These are phyloP conservation scores for Anthracocystis panici-leucophaei DNA, from an alignment of 1,284 basidiomycete species.

Conservation along the genomic window DNA sequence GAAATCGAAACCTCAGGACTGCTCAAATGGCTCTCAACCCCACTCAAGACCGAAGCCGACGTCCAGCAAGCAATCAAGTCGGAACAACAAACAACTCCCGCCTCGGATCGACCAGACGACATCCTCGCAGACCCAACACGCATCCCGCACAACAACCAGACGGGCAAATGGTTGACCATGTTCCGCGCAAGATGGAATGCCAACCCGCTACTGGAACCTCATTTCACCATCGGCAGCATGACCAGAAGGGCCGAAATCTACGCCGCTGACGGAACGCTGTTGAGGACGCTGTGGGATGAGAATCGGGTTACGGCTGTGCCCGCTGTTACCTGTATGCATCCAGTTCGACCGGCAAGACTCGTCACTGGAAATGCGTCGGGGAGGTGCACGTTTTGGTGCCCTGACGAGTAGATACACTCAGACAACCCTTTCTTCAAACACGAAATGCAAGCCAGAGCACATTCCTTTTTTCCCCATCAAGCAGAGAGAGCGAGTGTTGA, in stretches of 20 bases:
- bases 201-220: slow-evolving; percentile 58
- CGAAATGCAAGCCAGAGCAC: background rate
- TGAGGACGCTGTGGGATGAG: slow-evolving; percentile 62
- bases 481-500: slow-evolving; percentile 2
- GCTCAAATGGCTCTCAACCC: slow-evolving; percentile 24
- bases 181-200: slow-evolving; percentile 64
- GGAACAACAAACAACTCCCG: slow-evolving; percentile 4
- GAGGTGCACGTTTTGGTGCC: slow-evolving; percentile 57
- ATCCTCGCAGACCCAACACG: slow-evolving; percentile 36
- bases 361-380: slow-evolving; percentile 64
- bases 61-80: slow-evolving; percentile 28
- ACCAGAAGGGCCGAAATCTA: slow-evolving; percentile 64
- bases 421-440: slow-evolving; percentile 2
- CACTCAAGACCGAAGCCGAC: slow-evolving; percentile 37
- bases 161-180: slow-evolving; percentile 68
- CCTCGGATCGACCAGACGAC: slow-evolving; percentile 38
- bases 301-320: slow-evolving; percentile 66
- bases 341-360: slow-evolving; percentile 44
- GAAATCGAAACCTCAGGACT: slow-evolving; percentile 23
- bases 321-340: slow-evolving; percentile 66
- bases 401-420: slow-evolving; percentile 16
- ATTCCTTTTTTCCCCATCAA: background rate
- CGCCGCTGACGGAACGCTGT: slow-evolving; percentile 49
- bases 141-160: slow-evolving; percentile 68
- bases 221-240: slow-evolving; percentile 67